Conservation (phyloP, 768 basidiomycete genomes). For the Hemileccinum impolitum region DNA sequence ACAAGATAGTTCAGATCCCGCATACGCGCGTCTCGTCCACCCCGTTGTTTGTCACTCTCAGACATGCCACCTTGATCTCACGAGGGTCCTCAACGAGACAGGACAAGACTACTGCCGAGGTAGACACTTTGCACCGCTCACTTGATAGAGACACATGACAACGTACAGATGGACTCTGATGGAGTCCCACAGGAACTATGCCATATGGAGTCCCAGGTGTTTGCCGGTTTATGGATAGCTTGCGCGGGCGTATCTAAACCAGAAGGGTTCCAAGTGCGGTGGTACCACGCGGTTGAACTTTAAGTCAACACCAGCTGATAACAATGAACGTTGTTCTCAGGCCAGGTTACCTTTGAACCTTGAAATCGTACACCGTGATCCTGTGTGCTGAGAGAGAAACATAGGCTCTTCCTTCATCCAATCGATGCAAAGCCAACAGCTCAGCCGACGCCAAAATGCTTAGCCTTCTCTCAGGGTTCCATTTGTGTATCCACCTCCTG, state of each 20-base stretch:
- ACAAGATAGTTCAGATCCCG: too few relatives aligned
- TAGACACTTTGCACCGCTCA: conserved; percentile 5
- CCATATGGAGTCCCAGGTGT: not conserved
- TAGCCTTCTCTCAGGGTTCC: conserved; percentile 5
- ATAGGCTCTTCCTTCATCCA: not conserved
- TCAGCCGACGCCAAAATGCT: conserved; percentile 4
- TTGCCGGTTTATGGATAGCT: not conserved
- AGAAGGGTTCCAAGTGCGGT: not conserved
- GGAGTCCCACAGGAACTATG: not conserved
- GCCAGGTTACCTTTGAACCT: not conserved
- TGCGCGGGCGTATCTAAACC: not conserved
- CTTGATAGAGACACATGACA: conserved; percentile 7
- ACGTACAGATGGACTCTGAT: not conserved
- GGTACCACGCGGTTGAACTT: not conserved
- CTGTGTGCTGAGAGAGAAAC: not conserved
- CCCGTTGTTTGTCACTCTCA: too few relatives aligned
- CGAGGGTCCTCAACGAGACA: too few relatives aligned
- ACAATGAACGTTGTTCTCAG: not conserved
- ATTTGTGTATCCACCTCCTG: too few relatives aligned
- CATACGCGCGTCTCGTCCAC: too few relatives aligned
- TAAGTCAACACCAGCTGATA: not conserved
- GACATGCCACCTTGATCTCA: too few relatives aligned
- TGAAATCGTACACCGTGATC: not conserved
- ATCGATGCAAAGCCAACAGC: not conserved
- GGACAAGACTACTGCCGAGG: not conserved